These are phyloP conservation scores for Phaeosphaeria sp. DNA, from an alignment of 2,329 filamentous ascomycete species.

Conservation along the genomic window DNA sequence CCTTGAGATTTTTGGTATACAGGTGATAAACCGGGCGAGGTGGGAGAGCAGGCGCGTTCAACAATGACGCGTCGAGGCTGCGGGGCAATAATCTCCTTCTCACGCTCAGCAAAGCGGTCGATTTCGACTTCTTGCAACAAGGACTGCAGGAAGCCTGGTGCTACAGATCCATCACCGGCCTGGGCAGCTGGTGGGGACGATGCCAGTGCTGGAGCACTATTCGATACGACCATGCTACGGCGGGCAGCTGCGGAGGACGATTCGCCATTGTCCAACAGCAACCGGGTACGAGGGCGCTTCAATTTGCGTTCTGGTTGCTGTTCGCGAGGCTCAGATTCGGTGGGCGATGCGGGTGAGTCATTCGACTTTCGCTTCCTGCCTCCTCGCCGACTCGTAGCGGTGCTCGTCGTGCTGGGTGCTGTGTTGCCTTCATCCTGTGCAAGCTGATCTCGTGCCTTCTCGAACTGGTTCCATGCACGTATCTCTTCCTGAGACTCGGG, in stretches of 20 bases:
- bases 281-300: constrained; percentile 83
- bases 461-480: constrained; percentile 87
- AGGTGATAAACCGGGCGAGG: constrained; percentile 73
- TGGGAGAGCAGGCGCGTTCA: constrained; percentile 52
- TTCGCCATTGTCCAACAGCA: constrained; percentile 62
- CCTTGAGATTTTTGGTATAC: constrained; percentile 71
- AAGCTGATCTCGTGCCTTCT: constrained; percentile 75
- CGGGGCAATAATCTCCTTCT: constrained; percentile 45
- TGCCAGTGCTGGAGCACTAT: constrained; percentile 18
- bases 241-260: constrained; percentile 43
- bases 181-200: constrained; percentile 23
- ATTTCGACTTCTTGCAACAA: constrained; percentile 86
- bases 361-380: constrained; percentile 78
- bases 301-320: constrained; percentile 76
- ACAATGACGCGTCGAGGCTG: constrained; percentile 51
- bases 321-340: constrained; percentile 67
- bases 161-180: constrained; percentile 44
- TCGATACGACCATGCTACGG: constrained; percentile 33
- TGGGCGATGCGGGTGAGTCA: constrained; percentile 67
- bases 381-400: constrained; percentile 51
- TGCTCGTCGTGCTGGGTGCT: constrained; percentile 27
- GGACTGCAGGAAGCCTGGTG: constrained; percentile 83
- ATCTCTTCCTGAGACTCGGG: constrained; percentile 81
- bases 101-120: constrained; percentile 43
- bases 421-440: constrained; percentile 29